Evolutionary conservation across 768 basidiomycete species (phyloP).

Genomic region (Omphalotus guepiniiformis): DNA sequence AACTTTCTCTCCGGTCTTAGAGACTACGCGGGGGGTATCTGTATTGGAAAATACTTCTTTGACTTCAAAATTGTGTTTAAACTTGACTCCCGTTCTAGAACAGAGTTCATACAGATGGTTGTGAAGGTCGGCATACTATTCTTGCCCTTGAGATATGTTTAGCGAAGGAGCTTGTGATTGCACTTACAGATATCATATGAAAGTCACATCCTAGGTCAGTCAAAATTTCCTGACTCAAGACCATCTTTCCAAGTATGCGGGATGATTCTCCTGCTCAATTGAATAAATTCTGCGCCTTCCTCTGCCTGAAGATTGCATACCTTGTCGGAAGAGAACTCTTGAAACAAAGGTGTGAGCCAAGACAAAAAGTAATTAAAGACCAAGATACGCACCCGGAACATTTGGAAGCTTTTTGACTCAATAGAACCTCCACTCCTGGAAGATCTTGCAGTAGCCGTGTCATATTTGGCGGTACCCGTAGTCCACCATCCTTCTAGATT

Average conservation of each 20-base stretch:
- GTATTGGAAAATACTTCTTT: not conserved
- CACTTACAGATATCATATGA: constrained; percentile 10
- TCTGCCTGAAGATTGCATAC: not conserved
- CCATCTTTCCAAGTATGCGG: constrained; percentile 6
- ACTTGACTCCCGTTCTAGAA: not conserved
- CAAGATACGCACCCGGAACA: constrained; percentile 1
- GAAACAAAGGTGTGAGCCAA: not conserved
- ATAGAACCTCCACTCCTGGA: constrained; percentile 4
- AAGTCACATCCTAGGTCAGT: constrained; percentile 10
- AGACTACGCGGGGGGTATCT: not conserved
- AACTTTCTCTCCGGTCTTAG: not conserved
- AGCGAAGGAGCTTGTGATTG: not conserved
- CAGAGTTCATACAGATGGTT: constrained; percentile 5
- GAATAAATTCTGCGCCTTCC: not conserved
- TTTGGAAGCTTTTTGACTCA: constrained; percentile 5
- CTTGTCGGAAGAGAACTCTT: constrained; percentile 2
- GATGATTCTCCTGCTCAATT: not conserved
- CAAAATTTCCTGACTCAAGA: constrained; percentile 10
- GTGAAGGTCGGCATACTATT: constrained; percentile 7
- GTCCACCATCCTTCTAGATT: constrained; percentile 5
- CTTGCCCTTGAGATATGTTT: not conserved
- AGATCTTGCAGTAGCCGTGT: constrained; percentile 11
- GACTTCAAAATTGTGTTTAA: constrained; percentile 2
- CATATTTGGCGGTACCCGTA: constrained; percentile 15
- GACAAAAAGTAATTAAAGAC: too few relatives aligned